Percentiles rank a stretch among this genome's conserved stretches.
These are phyloP conservation scores for Monilinia fructigena DNA, from an alignment of 2,329 filamentous ascomycete genomes.

Conservation along the genomic window DNA sequence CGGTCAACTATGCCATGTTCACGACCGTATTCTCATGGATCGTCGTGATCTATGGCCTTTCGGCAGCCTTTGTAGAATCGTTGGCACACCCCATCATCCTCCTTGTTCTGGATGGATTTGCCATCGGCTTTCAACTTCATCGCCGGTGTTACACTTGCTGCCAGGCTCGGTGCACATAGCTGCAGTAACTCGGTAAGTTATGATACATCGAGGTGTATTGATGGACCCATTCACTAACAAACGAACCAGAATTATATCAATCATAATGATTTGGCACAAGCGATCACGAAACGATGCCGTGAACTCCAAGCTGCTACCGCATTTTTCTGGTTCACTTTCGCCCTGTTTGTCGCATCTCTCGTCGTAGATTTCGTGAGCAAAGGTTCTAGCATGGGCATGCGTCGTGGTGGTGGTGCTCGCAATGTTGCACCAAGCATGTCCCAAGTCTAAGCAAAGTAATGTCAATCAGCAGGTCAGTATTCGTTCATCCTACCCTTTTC, in stretches of 20 bases:
- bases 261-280: conserved; percentile 58
- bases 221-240: neutral
- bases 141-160: conserved; percentile 66
- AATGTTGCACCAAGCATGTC: conserved; percentile 52
- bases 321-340: conserved; percentile 79
- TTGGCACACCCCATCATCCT: conserved; percentile 52
- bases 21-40: conserved; percentile 65
- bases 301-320: conserved; percentile 72
- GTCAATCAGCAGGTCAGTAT: conserved; percentile 30
- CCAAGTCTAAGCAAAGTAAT: conserved; percentile 48
- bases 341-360: conserved; percentile 56
- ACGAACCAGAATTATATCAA: conserved; percentile 42
- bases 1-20: conserved; percentile 63
- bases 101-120: conserved; percentile 56
- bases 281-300: conserved; percentile 66
- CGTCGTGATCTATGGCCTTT: conserved; percentile 61
- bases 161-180: conserved; percentile 66
- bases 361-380: conserved; percentile 44
- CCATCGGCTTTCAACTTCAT: conserved; percentile 66
- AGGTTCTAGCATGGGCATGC: conserved; percentile 6
- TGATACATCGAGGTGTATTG: neutral
- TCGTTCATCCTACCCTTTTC: conserved; percentile 25
- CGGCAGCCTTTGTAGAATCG: conserved; percentile 53
- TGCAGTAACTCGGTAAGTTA: conserved; percentile 58
- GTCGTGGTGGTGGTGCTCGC: conserved; percentile 43